A percentile compares a stretch with the other conserved stretches of the same genome.
These are phyloP conservation scores for Cylindrodendrum hubeiense DNA, from an alignment of 2,329 filamentous ascomycete genomes.

Conservation along the genomic window DNA sequence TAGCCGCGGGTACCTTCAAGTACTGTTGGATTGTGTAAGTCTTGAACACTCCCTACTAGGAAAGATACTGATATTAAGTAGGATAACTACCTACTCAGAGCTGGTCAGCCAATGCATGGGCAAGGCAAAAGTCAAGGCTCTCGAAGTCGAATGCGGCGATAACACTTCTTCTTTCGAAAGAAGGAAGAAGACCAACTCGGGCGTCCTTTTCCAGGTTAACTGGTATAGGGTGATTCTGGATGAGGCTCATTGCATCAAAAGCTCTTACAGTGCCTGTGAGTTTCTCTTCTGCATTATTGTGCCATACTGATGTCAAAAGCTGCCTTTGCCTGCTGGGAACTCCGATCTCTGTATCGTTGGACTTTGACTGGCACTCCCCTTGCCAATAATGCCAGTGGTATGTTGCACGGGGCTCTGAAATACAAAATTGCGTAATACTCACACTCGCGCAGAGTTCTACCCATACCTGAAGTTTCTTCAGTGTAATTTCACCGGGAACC, in stretches of 20 bases:
- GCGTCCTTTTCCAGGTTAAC: constrained; percentile 44
- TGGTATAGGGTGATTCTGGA: constrained; percentile 69
- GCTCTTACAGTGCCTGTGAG: constrained; percentile 51
- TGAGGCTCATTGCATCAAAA: constrained; percentile 69
- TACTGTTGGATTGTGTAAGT: constrained; percentile 26
- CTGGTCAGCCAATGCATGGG: constrained; percentile 34
- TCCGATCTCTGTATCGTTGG: constrained; percentile 50
- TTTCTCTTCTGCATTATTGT: not conserved
- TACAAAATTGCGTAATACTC: not conserved
- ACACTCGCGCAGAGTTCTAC: constrained; percentile 47
- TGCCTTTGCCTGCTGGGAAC: constrained; percentile 36
- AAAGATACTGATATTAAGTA: constrained; percentile 21
- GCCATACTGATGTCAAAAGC: constrained; percentile 22
- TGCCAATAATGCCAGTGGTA: constrained; percentile 48
- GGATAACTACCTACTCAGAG: constrained; percentile 48
- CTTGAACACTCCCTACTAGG: not conserved
- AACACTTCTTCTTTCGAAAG: constrained; percentile 39
- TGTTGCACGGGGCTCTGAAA: not conserved
- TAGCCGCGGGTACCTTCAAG: too few relatives aligned
- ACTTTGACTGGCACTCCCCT: constrained; percentile 53
- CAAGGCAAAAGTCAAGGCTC: fast-evolving
- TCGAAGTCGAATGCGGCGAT: not conserved
- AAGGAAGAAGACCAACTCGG: constrained; percentile 55
- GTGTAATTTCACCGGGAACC: constrained; percentile 24
- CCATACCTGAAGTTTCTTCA: constrained; percentile 51